Percentiles rank a stretch among this genome's conserved stretches.
Conservation (phyloP, 164 flowering plant species). For the Tetracentron sinense region DNA sequence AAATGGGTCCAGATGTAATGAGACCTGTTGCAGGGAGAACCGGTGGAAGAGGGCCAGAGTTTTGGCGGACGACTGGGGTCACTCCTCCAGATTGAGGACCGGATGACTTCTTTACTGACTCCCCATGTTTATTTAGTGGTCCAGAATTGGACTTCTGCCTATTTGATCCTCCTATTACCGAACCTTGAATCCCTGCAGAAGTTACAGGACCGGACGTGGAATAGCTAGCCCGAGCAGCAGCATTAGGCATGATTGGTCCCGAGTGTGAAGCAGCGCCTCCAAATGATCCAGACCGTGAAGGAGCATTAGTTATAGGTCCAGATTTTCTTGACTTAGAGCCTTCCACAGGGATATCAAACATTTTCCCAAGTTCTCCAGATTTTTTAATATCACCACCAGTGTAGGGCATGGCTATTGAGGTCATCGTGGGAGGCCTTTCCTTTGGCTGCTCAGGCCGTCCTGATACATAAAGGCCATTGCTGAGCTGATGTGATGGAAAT, state of each 20-base stretch:
- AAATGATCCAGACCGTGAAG: conserved; percentile 84
- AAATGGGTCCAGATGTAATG: conserved; percentile 88
- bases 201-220: conserved; percentile 53
- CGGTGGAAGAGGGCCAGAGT: conserved; percentile 82
- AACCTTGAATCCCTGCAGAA: conserved; percentile 46
- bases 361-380: conserved; percentile 96
- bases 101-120: conserved; percentile 76
- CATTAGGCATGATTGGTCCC: conserved; percentile 64
- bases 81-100: conserved; percentile 88
- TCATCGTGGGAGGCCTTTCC: conserved; percentile 71
- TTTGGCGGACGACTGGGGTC: conserved; percentile 76
- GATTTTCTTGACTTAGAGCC: conserved; percentile 89
- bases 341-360: conserved; percentile 88
- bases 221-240: conserved; percentile 48
- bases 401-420: conserved; percentile 69
- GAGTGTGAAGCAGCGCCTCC: conserved; percentile 85
- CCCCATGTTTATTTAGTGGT: conserved; percentile 84
- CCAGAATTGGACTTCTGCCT: conserved; percentile 86
- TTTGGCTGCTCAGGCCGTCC: conserved; percentile 90
- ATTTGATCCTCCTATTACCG: conserved; percentile 37
- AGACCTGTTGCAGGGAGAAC: conserved; percentile 87
- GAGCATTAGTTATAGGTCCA: conserved; percentile 75
- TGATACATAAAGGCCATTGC: conserved; percentile 89
- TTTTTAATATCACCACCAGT: conserved; percentile 98
- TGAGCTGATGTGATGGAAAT: conserved; percentile 88